Evolutionary conservation across 2,329 filamentous ascomycete genomes (phyloP), one percentile per base, ranked within the genome.

Genomic region (Cladosporium sp.): DNA sequence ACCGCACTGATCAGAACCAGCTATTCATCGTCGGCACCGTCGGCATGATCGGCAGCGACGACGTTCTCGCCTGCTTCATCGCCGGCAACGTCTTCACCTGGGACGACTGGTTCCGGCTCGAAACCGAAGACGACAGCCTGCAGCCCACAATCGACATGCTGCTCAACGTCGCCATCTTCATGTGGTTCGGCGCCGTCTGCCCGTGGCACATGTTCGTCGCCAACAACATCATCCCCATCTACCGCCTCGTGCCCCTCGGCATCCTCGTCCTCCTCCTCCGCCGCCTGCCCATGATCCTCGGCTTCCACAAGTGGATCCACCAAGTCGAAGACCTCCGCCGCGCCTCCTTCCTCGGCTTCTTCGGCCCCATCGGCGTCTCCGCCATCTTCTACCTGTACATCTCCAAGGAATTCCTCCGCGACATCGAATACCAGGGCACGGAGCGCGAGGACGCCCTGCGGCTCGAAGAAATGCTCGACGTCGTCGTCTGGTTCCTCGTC

Each of bases 131-230:
- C 60, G 92, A 96, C 67, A 91, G 87, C 2, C 78, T 96, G n/a
- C 90, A 96, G 66, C 90, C 90, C 0, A 95, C 90, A 0, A 87
- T 96, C 43, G 90, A 96, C 67, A 95, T 95, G 89, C 77, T 96
- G 2, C 83, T 96, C 53, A 96, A 96, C 65, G 82, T 95, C 3
- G 77, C 84, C 14, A 80, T 96, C 37, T 96, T 96, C 68, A 82
- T 95, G 70, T 96, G 89, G 90, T 92, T 87, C 61, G 90, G 90
- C 3, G 88, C 89, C 0, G 81, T 91, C 9, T 88, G 86, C 54
- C 91, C 91, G 0, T 96, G 91, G 91, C 67, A 74, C 4, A 74
- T 72, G 22, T 95, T 96, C 59, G 69, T 77, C 1, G 60, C 76
- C 59, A 92, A 87, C 66, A 66, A 73, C 8, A 78, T 93, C 13